These are phyloP conservation scores for Orbilia quercus DNA, from an alignment of 2,329 filamentous ascomycete genomes.

Conservation along the genomic window DNA sequence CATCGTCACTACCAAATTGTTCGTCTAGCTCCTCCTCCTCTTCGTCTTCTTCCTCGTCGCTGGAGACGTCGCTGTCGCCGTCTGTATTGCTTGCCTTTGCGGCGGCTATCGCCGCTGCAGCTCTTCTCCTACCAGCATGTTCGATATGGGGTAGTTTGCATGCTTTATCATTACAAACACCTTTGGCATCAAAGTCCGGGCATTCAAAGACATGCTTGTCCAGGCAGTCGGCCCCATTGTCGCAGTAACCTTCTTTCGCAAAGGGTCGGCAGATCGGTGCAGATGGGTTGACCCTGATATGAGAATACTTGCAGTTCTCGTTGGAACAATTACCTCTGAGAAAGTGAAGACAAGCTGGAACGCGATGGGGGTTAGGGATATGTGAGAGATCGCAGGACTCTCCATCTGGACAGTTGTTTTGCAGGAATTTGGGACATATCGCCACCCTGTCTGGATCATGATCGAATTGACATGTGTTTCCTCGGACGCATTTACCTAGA, in stretches of 20 bases:
- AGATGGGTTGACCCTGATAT: conserved; percentile 79
- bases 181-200: conserved; percentile 92
- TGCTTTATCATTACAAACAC: conserved; percentile 80
- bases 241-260: conserved; percentile 87
- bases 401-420: conserved; percentile 80
- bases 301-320: conserved; percentile 83
- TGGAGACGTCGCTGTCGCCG: conserved; percentile 61
- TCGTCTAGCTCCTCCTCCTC: conserved; percentile 74
- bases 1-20: conserved; percentile 77
- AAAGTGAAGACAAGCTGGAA: conserved; percentile 89
- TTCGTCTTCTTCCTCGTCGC: conserved; percentile 70
- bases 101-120: conserved; percentile 66
- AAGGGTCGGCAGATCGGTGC: conserved; percentile 86
- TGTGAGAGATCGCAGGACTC: conserved; percentile 90
- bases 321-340: conserved; percentile 91
- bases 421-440: conserved; percentile 87
- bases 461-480: conserved; percentile 79
- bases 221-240: conserved; percentile 79
- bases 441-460: conserved; percentile 90
- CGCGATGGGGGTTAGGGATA: conserved; percentile 82
- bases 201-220: conserved; percentile 93
- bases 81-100: conserved; percentile 61
- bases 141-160: conserved; percentile 90
- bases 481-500: conserved; percentile 85
- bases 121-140: conserved; percentile 81